Base-by-base conservation (phyloP, 495 filamentous ascomycete genomes). In the Tuber aestivum region DNA sequence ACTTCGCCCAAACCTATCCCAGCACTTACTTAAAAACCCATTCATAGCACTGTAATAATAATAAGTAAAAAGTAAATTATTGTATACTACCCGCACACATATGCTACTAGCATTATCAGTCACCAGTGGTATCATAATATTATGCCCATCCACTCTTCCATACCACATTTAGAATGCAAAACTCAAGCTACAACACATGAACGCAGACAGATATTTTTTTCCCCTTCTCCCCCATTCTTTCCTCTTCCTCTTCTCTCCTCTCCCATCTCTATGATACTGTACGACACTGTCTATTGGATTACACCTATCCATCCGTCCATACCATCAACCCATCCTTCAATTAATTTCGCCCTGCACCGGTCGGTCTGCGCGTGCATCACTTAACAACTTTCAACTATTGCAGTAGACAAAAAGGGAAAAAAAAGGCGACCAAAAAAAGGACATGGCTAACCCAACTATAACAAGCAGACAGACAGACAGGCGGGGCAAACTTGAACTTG, bases 291-390 rank as follows among this genome's bases (percentile, higher is more conserved):
- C 72, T 73, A 70, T 44, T 70, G 42, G 23, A 41, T 37, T 41
- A 37, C 38, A 61, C 32, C 70, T 41, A 38, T 70, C 44, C 21
- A 23, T 44, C 12, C 45, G 41, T 72, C 70, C 56, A 61, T 41
- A 75, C 75, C 68, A 76, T 71, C 65, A 77, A 71, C 48, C 45
- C 48, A 56, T 45, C 70, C 35, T 12, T 45, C 37, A 32, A 72
- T 72, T 42, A 45, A 44, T 44, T 27, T 45, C 44, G 9, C 38
- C 23, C 70, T 32, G 42, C 44, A 40, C 9, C 18, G 41, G 69
- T 27, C 23, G 35, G 68, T 45, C 71, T 4, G 56, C 35, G 27
- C 27, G 56, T 20, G 32, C 56, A 65, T 61, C 56, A 16, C 56
- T 61, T 32, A 18, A 32, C 35, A 65, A 65, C 27, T 65, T 35